Base-by-base conservation (phyloP, 164 flowering plant genomes). In the Litsea cubeba region DNA sequence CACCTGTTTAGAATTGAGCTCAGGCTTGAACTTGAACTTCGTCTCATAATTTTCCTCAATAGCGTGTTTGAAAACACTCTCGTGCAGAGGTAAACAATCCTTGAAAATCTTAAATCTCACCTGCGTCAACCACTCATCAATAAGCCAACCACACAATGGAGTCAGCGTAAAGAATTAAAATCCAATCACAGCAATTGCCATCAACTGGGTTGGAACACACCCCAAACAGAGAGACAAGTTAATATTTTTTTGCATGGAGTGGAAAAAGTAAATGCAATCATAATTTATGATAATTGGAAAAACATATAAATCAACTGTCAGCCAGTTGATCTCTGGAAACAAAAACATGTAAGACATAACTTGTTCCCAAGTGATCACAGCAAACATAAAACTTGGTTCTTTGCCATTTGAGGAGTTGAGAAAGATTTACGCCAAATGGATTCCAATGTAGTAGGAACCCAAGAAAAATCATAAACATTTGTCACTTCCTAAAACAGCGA, bases 11-110 rank as follows among this genome's bases (percentile, higher is more conserved):
- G 50, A 58, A 78, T 20, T 79, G 60, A 86, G 83, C 71, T 84
- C 86, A 2, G 72, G 84, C 15, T 62, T 78, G 60, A 84, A 84
- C 60, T 82, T 85, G 51, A 46, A 69, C 15, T 75, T 49, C 32
- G 76, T 69, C 7, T 67, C 12, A 50, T 84, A 84, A 72, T 84
- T 84, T 50, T 81, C 85, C 69, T 35, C 32, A 54, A 86, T 78
- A 23, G 81, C 85, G 28, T 78, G 75, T 71, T 62, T 86, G 71
- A 88, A 86, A 40, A 74, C 49, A 60, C 72, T 77, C 80, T 86
- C 91, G 14, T 81, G 81, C 57, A 88, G 70, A 65, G 91, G 89
- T 67, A 81, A 72, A 70, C 87, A 85, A 23, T 86, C 87, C 83
- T 72, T 81, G 62, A 26, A 65, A 62, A 86, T 84, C 69, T 73